Conservation (phyloP, 371 early-diverging fungal species). For the Lichtheimia hyalospora region DNA sequence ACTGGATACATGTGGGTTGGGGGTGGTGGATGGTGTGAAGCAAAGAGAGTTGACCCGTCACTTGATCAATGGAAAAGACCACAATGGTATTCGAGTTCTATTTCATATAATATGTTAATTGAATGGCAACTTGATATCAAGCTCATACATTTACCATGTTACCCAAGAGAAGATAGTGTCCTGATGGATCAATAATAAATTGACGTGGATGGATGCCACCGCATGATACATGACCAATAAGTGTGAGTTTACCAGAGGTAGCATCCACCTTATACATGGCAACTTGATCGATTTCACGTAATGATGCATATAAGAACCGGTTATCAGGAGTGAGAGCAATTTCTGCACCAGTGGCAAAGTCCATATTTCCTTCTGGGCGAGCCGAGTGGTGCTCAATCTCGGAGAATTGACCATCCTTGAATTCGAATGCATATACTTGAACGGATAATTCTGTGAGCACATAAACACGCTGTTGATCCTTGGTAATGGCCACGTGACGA, state of each 20-base stretch:
- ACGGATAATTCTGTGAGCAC: conserved; percentile 40
- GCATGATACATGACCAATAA: conserved; percentile 26
- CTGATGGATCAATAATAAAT: conserved; percentile 45
- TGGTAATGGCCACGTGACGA: conserved; percentile 40
- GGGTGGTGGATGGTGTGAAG: conserved; percentile 27
- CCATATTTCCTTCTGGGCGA: conserved; percentile 20
- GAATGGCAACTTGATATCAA: background rate
- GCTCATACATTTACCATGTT: conserved; percentile 30
- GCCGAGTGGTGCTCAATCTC: conserved; percentile 31
- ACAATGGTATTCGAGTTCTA: conserved; percentile 40
- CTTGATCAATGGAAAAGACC: conserved; percentile 33
- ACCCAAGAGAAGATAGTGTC: conserved; percentile 34
- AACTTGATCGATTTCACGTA: conserved; percentile 41
- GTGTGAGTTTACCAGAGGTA: conserved; percentile 30
- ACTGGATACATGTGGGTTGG: conserved; percentile 44
- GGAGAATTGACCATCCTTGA: conserved; percentile 29
- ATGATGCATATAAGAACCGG: conserved; percentile 36
- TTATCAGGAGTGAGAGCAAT: conserved; percentile 41
- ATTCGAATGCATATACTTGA: conserved; percentile 33
- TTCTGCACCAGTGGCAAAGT: conserved; percentile 34
- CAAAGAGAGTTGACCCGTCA: conserved; percentile 27
- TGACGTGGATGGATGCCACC: conserved; percentile 46
- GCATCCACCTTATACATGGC: conserved; percentile 32
- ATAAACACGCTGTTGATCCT: conserved; percentile 28
- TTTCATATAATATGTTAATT: background rate